phyloP scores from a whole-genome alignment of 768 basidiomycete species.

The Roridomyces roridus region DNA sequence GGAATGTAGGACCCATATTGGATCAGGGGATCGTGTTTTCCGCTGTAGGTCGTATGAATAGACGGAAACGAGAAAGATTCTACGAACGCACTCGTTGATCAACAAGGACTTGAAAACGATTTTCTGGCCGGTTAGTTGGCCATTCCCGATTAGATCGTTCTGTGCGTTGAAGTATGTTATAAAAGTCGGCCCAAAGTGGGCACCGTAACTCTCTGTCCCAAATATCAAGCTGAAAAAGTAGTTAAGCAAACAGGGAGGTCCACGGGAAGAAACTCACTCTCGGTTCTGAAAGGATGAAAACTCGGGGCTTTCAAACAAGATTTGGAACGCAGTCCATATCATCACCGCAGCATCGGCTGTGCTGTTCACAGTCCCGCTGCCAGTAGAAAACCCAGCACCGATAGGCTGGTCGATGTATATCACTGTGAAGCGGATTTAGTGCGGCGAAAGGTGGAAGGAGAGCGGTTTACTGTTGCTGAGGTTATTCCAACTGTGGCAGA shows the following conservation, averaged over 20 bases:
- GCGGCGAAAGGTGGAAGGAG: conserved; percentile 37
- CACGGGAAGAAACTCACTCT: conserved; percentile 36
- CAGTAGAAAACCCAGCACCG: conserved; percentile 52
- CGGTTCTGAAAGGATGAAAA: conserved; percentile 46
- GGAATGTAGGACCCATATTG: conserved; percentile 48
- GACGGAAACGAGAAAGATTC: no score
- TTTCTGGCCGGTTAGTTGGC: conserved; percentile 39
- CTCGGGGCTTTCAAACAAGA: conserved; percentile 46
- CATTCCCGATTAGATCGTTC: conserved; percentile 43
- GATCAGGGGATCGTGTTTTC: conserved; percentile 52
- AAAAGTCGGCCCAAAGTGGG: conserved; percentile 47
- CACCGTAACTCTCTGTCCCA: conserved; percentile 54
- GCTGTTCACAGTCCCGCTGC: conserved; percentile 43
- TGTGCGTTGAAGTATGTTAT: conserved; percentile 53
- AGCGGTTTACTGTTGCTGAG: conserved; percentile 54
- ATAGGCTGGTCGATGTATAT: conserved; percentile 59
- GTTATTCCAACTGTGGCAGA: conserved; percentile 49
- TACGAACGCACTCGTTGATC: conserved; percentile 51
- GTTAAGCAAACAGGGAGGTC: neutral
- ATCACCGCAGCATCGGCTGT: conserved; percentile 45
- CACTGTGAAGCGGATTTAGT: conserved; percentile 37
- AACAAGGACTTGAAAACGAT: conserved; percentile 48
- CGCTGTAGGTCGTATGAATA: conserved; percentile 32
- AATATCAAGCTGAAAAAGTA: conserved; percentile 45
- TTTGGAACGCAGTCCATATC: conserved; percentile 53